Base-by-base conservation (phyloP, 116 monocot genomes). In the Phalaenopsis hybrid region DNA sequence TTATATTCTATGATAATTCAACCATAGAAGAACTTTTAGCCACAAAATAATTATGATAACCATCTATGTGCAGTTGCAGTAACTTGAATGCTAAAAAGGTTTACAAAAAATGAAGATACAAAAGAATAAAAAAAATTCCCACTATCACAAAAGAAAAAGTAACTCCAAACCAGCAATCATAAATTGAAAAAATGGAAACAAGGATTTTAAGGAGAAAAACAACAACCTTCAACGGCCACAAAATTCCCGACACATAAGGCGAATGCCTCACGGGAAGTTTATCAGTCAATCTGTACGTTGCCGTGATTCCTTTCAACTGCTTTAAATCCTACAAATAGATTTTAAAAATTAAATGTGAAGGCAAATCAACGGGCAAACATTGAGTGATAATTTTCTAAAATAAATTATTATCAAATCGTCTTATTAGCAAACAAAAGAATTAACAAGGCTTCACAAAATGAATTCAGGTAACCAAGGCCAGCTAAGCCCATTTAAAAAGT, bases 181-280 rank as follows among this genome's bases (percentile, higher is more conserved):
- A 75, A 43, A 45, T 72, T 75, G 43, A 45, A 75, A 20, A 20
- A 75, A 44, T 13, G 4, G 37, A 77, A 77, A 77, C 4, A 25
- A 11, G 50, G 25, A 5, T 28, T 75, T 4, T 34, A 15, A 37
- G 5, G 34, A 37, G 12, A 70, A 50, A 13, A 13, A 28, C 28
- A 84, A 78, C 18, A 48, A 94, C 97, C 94, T 91, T 94, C 41
- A 98, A 78, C 76, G 95, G 98, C 41, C 93, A 86, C 50, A 98
- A 85, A 52, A 95, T 85, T 76, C 88, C 86, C 16, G 93, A 90
- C 6, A 98, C 95, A 82, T 98, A 98, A 18, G 93, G 90, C 12
- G 98, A 98, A 87, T 91, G 95, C 84, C 90, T 91, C 43, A 95
- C 93, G 84, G 98, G 98, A 88, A 90, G 93, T 77, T 93, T 95